Evolutionary conservation across 352 stramenopile species (phyloP).

Genomic region (Globisporangium parvum): DNA sequence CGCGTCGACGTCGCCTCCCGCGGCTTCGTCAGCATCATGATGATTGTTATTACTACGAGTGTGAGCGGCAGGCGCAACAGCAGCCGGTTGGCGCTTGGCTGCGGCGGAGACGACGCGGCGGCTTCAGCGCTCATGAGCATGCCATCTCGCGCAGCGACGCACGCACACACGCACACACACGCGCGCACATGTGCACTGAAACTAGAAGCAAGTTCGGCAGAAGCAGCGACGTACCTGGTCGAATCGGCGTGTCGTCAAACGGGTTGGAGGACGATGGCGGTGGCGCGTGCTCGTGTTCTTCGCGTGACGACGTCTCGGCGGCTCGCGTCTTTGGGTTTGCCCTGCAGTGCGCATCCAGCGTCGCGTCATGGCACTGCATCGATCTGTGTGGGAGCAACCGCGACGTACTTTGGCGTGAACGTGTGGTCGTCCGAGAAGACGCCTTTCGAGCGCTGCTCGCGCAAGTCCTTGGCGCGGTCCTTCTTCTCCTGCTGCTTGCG

Average conservation of each 20-base stretch:
- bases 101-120: slow-evolving; percentile 6
- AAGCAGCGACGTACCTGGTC: slow-evolving; percentile 22
- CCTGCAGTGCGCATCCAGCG: slow-evolving; percentile 13
- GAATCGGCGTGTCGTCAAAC: slow-evolving; percentile 42
- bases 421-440: slow-evolving; percentile 75
- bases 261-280: slow-evolving; percentile 11
- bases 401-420: slow-evolving; percentile 62
- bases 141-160: slow-evolving; percentile 5
- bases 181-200: neutral
- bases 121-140: slow-evolving; percentile 22
- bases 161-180: neutral
- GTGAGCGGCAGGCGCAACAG: slow-evolving; percentile 12
- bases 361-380: neutral
- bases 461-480: slow-evolving; percentile 67
- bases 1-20: slow-evolving; percentile 27
- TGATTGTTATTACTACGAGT: slow-evolving; percentile 53
- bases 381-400: neutral
- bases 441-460: slow-evolving; percentile 55
- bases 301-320: slow-evolving; percentile 32
- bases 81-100: neutral
- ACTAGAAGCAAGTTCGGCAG: neutral
- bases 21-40: slow-evolving; percentile 24
- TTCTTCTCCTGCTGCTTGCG: slow-evolving; percentile 75
- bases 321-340: slow-evolving; percentile 36
- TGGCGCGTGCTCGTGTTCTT: slow-evolving; percentile 34